A percentile compares a stretch with the other conserved stretches of the same genome.
These are phyloP conservation scores for Eucalyptus globulus DNA, from an alignment of 345 rosid species.

Conservation along the genomic window DNA sequence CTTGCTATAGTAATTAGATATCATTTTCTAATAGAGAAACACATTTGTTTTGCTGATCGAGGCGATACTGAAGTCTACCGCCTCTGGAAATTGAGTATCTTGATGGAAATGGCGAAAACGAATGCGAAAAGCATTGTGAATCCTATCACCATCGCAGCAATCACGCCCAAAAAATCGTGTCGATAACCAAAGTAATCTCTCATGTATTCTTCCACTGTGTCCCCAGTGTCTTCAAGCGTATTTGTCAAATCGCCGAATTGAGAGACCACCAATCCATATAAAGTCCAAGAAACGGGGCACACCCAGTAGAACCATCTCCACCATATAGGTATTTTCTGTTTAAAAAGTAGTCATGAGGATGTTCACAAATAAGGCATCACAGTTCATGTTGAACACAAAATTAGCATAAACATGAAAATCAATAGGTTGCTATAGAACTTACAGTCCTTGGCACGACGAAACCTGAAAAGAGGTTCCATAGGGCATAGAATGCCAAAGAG, in stretches of 20 bases:
- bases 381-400: background rate
- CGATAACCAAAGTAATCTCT: slow-evolving; percentile 1
- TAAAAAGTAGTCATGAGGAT: background rate
- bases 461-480: slow-evolving; percentile 38
- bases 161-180: slow-evolving; percentile 18
- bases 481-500: slow-evolving; percentile 12
- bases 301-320: slow-evolving; percentile 40
- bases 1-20: background rate
- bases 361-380: background rate
- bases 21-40: background rate
- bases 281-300: slow-evolving; percentile 21
- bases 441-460: slow-evolving; percentile 23
- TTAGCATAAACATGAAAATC: background rate
- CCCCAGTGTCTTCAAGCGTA: background rate
- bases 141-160: slow-evolving; percentile 9
- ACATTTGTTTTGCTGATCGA: no score
- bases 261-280: slow-evolving; percentile 24
- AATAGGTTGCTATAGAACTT: background rate
- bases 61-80: background rate
- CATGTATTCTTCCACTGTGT: slow-evolving; percentile 1
- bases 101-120: slow-evolving; percentile 6
- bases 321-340: slow-evolving; percentile 30
- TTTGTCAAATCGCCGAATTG: slow-evolving; percentile 15
- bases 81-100: slow-evolving; percentile 16
- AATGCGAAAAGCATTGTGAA: slow-evolving; percentile 8